phyloP scores from a whole-genome alignment of 805 yeast genomes.

The Starmerella geochares region DNA sequence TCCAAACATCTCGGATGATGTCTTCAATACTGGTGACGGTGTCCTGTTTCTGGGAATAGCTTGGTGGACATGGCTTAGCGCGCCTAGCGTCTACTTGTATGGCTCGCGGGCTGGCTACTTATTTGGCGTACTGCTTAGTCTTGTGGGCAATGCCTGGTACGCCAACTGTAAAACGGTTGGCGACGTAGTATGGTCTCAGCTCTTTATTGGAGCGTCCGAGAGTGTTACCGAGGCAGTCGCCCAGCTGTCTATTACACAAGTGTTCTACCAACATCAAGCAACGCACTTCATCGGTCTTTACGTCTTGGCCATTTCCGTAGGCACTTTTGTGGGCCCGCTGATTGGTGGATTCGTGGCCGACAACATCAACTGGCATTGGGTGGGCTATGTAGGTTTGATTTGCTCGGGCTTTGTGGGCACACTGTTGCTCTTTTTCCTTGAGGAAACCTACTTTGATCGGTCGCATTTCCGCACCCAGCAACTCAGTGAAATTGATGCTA shows the following conservation, averaged over 20 bases:
- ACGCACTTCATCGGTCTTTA: conserved; percentile 64
- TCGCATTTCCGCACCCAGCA: conserved; percentile 20
- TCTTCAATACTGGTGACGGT: conserved; percentile 76
- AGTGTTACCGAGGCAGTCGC: conserved; percentile 71
- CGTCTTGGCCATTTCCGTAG: conserved; percentile 63
- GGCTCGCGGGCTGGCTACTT: conserved; percentile 60
- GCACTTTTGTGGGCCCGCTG: conserved; percentile 70
- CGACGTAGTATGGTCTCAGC: conserved; percentile 67
- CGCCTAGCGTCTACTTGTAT: conserved; percentile 21
- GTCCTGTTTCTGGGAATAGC: conserved; percentile 64
- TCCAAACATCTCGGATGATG: conserved; percentile 47
- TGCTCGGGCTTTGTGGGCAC: conserved; percentile 50
- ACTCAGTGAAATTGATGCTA: not conserved
- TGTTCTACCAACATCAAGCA: conserved; percentile 67
- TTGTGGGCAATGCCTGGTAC: conserved; percentile 63
- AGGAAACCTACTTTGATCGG: conserved; percentile 51
- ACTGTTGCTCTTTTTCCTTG: conserved; percentile 50
- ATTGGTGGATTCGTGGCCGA: conserved; percentile 64
- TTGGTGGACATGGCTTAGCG: conserved; percentile 44
- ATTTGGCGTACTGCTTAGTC: conserved; percentile 49
- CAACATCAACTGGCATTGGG: conserved; percentile 63
- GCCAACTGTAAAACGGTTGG: conserved; percentile 43
- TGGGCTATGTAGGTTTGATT: conserved; percentile 57
- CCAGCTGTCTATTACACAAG: conserved; percentile 54
- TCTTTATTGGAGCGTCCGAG: conserved; percentile 73